These are phyloP conservation scores for Hericium coralloides DNA, from an alignment of 768 basidiomycete genomes.

Conservation along the genomic window DNA sequence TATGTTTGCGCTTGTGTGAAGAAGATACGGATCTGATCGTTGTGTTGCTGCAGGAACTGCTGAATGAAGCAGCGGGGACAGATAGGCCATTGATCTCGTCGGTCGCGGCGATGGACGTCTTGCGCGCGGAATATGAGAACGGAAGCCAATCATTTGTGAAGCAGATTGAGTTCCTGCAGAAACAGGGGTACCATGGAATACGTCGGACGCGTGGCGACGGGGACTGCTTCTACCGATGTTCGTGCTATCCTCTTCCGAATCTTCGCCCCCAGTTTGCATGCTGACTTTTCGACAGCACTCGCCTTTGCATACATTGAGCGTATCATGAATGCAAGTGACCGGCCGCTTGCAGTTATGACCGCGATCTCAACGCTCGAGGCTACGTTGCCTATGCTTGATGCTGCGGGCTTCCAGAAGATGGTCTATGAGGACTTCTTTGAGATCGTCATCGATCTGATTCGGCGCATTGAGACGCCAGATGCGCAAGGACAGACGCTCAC, in stretches of 20 bases:
- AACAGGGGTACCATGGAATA: slow-evolving; percentile 54
- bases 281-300: slow-evolving; percentile 44
- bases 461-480: slow-evolving; percentile 31
- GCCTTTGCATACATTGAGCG: slow-evolving; percentile 75
- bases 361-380: slow-evolving; percentile 44
- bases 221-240: slow-evolving; percentile 89
- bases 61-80: slow-evolving; percentile 28
- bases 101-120: slow-evolving; percentile 39
- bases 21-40: neutral
- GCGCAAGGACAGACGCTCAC: slow-evolving; percentile 27
- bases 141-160: slow-evolving; percentile 50
- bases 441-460: slow-evolving; percentile 44
- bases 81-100: slow-evolving; percentile 46
- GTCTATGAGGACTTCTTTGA: slow-evolving; percentile 75
- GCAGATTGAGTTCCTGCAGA: slow-evolving; percentile 67
- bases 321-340: slow-evolving; percentile 43
- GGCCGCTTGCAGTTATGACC: slow-evolving; percentile 35
- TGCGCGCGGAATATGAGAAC: slow-evolving; percentile 61
- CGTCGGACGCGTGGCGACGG: slow-evolving; percentile 73
- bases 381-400: slow-evolving; percentile 41
- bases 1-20: neutral
- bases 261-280: slow-evolving; percentile 3
- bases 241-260: slow-evolving; percentile 12
- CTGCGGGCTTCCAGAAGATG: slow-evolving; percentile 52
- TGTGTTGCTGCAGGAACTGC: slow-evolving; percentile 22